A percentile compares a stretch with the other conserved stretches of the same genome.
Conservation (phyloP, 2,329 filamentous ascomycete species). For the Cercospora sesami region DNA sequence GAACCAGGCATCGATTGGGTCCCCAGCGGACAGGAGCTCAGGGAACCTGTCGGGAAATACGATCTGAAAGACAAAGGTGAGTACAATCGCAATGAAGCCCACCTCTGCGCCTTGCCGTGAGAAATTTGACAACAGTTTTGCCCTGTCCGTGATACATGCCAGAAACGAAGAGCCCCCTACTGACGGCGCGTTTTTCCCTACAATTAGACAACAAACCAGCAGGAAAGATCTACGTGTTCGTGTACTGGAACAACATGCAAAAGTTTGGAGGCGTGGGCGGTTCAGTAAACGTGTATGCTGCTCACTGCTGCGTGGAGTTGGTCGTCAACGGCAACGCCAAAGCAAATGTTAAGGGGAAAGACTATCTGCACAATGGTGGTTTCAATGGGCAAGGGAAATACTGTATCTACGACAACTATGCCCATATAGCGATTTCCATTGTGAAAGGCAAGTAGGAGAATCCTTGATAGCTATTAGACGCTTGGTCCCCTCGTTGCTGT, state of each 20-base stretch:
- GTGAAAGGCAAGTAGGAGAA: background rate
- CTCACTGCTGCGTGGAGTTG: background rate
- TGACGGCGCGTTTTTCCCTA: background rate
- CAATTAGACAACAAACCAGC: too few species aligned
- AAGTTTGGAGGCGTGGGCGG: background rate
- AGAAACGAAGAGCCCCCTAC: background rate
- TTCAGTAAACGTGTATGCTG: background rate
- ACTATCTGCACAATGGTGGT: background rate
- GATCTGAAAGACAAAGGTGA: background rate
- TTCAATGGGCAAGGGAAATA: background rate
- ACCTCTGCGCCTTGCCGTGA: too few species aligned
- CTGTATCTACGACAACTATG: background rate
- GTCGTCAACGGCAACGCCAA: background rate
- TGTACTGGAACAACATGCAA: background rate
- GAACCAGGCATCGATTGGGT: background rate
- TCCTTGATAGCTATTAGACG: background rate
- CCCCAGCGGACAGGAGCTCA: background rate
- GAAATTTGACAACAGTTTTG: too few species aligned
- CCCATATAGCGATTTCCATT: background rate
- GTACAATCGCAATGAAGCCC: background rate
- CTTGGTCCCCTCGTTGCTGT: too few species aligned
- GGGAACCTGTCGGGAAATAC: background rate
- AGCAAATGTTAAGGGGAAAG: background rate
- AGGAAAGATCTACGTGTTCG: background rate
- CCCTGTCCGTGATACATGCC: too few species aligned